phyloP scores from a whole-genome alignment of 2,329 filamentous ascomycete genomes.

The Fusarium secorum region DNA sequence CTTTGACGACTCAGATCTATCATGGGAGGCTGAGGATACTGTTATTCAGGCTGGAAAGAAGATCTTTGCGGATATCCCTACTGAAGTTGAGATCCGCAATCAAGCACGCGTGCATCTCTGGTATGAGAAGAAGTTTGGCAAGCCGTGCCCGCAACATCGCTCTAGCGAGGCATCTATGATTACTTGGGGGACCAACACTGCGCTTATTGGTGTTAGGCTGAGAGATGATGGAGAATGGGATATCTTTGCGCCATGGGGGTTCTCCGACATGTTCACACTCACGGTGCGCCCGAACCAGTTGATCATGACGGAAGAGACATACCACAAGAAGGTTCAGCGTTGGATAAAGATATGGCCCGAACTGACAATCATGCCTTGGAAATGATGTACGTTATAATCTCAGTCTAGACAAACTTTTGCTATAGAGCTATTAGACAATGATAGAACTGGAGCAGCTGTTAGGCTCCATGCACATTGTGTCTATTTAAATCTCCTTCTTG shows the following conservation, averaged over 20 bases:
- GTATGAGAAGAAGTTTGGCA: slow-evolving; percentile 46
- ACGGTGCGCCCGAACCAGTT: slow-evolving; percentile 45
- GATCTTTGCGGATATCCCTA: slow-evolving; percentile 44
- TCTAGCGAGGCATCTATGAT: slow-evolving; percentile 47
- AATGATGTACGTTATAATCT: background rate
- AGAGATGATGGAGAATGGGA: slow-evolving; percentile 41
- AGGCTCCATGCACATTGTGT: fast-evolving
- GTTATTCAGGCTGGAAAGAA: slow-evolving; percentile 43
- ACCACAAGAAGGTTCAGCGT: slow-evolving; percentile 44
- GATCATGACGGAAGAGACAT: slow-evolving; percentile 40
- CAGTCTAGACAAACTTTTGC: background rate
- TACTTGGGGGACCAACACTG: slow-evolving; percentile 48
- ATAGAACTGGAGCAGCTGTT: background rate
- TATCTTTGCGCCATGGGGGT: slow-evolving; percentile 47
- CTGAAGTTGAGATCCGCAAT: slow-evolving; percentile 50
- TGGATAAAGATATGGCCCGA: slow-evolving; percentile 45
- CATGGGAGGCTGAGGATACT: slow-evolving; percentile 49
- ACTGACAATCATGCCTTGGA: slow-evolving; percentile 42
- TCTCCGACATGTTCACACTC: slow-evolving; percentile 48
- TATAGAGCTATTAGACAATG: background rate
- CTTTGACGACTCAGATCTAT: slow-evolving; percentile 45
- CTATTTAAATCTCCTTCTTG: slow-evolving; percentile 33
- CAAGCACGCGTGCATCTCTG: slow-evolving; percentile 51
- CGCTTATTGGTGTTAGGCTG: slow-evolving; percentile 45
- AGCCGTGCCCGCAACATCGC: slow-evolving; percentile 41